Evolutionary conservation across 1,284 basidiomycete genomes (phyloP).

Genomic region (Megacollybia platyphylla): DNA sequence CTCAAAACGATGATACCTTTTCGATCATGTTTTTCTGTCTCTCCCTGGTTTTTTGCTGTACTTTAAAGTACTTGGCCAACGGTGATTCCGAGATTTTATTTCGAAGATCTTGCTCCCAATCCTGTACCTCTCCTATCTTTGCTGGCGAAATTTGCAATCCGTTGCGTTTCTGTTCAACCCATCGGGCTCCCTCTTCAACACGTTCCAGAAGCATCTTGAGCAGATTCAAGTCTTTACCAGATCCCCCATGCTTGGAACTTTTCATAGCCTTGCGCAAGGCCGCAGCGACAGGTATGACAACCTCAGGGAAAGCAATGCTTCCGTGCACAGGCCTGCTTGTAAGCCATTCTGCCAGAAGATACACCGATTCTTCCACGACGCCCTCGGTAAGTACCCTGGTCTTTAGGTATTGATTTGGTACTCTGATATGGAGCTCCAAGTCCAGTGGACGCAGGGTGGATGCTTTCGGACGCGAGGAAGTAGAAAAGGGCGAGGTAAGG

Average conservation of each 20-base stretch:
- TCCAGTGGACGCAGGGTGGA: constrained; percentile 88
- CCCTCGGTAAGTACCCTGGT: constrained; percentile 83
- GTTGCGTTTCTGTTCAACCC: constrained; percentile 61
- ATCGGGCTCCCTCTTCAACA: constrained; percentile 71
- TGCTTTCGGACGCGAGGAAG: constrained; percentile 67
- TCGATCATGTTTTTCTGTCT: constrained; percentile 65
- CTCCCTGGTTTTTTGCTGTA: constrained; percentile 73
- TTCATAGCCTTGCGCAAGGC: constrained; percentile 64
- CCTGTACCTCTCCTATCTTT: constrained; percentile 51
- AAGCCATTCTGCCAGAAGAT: constrained; percentile 73
- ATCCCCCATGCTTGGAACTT: constrained; percentile 22
- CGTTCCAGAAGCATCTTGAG: constrained; percentile 76
- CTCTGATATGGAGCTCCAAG: constrained; percentile 78
- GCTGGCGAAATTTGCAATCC: constrained; percentile 65
- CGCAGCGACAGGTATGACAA: constrained; percentile 76
- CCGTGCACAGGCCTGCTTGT: constrained; percentile 50
- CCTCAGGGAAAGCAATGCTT: constrained; percentile 90
- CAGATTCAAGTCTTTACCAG: constrained; percentile 41
- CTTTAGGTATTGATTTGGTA: constrained; percentile 81
- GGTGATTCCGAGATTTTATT: constrained; percentile 62
- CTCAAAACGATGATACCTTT: constrained; percentile 39
- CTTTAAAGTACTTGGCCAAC: constrained; percentile 67
- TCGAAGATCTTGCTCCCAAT: constrained; percentile 59
- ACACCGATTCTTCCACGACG: constrained; percentile 73
- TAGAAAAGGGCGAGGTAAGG: constrained; percentile 66